Evolutionary conservation across 2,329 filamentous ascomycete genomes (phyloP).

Genomic region (Chaetoscypha palmicola): DNA sequence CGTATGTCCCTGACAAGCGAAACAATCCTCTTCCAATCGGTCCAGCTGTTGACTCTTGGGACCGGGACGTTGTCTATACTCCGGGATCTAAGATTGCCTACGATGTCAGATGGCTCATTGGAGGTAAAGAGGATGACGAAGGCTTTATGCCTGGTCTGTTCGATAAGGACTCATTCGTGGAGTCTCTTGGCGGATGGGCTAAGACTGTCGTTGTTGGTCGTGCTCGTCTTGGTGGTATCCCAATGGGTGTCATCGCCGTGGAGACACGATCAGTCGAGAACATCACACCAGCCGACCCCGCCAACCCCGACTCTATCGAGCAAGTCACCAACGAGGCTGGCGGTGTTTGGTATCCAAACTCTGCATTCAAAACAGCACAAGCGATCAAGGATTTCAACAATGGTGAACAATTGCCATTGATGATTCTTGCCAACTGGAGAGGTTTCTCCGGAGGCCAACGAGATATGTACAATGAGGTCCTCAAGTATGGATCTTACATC

Average conservation of each 20-base stretch:
- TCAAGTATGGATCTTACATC: constrained; percentile 99
- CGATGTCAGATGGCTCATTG: constrained; percentile 91
- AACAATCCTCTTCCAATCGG: constrained; percentile 88
- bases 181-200: constrained; percentile 94
- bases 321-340: constrained; percentile 91
- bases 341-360: constrained; percentile 99
- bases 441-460: constrained; percentile 99
- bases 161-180: constrained; percentile 93
- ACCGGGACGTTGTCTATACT: constrained; percentile 80
- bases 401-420: constrained; percentile 93
- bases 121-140: constrained; percentile 69
- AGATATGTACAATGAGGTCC: constrained; percentile 99
- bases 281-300: constrained; percentile 89
- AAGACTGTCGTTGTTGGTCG: constrained; percentile 94
- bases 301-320: constrained; percentile 97
- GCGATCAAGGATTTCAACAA: constrained; percentile 99
- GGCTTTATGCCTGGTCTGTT: constrained; percentile 89
- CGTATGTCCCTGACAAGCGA: constrained; percentile 93
- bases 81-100: constrained; percentile 75
- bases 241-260: constrained; percentile 95
- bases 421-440: constrained; percentile 99
- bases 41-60: constrained; percentile 79
- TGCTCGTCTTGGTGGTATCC: constrained; percentile 92
- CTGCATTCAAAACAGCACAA: constrained; percentile 98
- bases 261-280: constrained; percentile 97